Base-by-base conservation (phyloP, 371 early-diverging fungal genomes). In the Choanephora cucurbitarum region DNA sequence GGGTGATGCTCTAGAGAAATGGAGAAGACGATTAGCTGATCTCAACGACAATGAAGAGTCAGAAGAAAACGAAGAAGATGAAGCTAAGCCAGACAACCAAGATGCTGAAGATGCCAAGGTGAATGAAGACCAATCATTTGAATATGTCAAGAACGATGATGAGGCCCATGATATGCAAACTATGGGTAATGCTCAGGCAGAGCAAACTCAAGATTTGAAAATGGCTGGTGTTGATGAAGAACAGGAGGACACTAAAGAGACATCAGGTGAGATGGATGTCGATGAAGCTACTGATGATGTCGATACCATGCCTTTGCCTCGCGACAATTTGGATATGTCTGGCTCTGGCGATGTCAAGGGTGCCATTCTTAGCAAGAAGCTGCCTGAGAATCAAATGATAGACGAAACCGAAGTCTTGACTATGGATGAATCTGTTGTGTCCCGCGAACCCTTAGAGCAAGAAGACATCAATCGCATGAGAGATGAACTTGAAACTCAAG, bases 1-100 rank as follows among this genome's bases (percentile, higher is more conserved):
- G 33, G 95, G 93, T 37, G 94, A 95, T 66, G 94, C 94, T 7
- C 69, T 93, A 52, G 91, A 94, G 66, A 88, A 88, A 67, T 95
- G 95, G 95, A 86, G 88, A 64, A 86, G 89, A 44, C 83, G 93
- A 37, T 67, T 94, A 37, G 84, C 91, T 37, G 79, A 85, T 57
- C 69, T 90, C 24, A 73, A 79, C 9, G 77, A 81, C 0, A 73
- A 77, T 4, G 75, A 82, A 18, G 81, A 80, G 5, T 7, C 28
- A 59, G 73, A 79, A 7, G 74, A 70, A 46, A 75, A 76, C 3
- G 67, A 66, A 14, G 69, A 83, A 49, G 61, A 71, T 6, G 60
- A 76, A 31, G 72, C 77, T 32, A 73, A 77, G 44, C 63, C 74
- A 13, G 70, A 77, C 0, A 67, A 65, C 17, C 73, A 77, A 34